Percentiles rank a stretch among this genome's conserved stretches.
Conservation (phyloP, 352 stramenopile genomes). For the Phytophthora agathidicida region DNA sequence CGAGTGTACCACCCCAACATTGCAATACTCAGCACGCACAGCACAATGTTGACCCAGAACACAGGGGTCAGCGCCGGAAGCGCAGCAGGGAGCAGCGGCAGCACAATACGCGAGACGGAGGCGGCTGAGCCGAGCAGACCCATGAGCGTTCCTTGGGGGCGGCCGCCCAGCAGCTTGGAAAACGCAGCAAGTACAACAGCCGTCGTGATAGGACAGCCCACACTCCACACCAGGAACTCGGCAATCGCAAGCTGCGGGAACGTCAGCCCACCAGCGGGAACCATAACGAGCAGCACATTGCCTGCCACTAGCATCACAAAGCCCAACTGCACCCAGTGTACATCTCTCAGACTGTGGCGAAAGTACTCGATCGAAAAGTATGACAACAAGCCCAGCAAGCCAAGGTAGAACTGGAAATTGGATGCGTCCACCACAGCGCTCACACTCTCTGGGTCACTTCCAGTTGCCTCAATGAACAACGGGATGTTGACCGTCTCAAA, state of each 20-base stretch:
- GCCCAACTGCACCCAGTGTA: constrained; percentile 66
- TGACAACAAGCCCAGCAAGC: constrained; percentile 61
- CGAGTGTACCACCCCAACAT: constrained; percentile 66
- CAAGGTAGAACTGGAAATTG: constrained; percentile 82
- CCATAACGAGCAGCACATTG: constrained; percentile 62
- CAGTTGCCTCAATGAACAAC: constrained; percentile 68
- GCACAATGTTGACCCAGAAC: constrained; percentile 75
- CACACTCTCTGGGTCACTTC: constrained; percentile 50
- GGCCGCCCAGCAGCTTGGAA: constrained; percentile 67
- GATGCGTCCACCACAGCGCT: constrained; percentile 60
- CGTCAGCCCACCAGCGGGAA: constrained; percentile 35
- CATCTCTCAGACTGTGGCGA: constrained; percentile 60
- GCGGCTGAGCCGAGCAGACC: constrained; percentile 67
- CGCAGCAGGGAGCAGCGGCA: constrained; percentile 65
- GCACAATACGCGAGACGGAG: constrained; percentile 71
- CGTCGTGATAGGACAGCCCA: constrained; percentile 74
- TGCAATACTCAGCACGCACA: constrained; percentile 59
- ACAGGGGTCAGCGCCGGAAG: constrained; percentile 66
- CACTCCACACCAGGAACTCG: constrained; percentile 75
- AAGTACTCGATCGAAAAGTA: constrained; percentile 83
- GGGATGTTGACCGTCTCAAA: constrained; percentile 86
- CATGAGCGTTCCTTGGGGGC: constrained; percentile 79
- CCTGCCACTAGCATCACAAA: constrained; percentile 62
- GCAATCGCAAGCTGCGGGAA: constrained; percentile 55
- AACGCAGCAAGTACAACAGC: constrained; percentile 71